These are phyloP conservation scores for Thelephora ganbajun DNA, from an alignment of 768 basidiomycete species.

Conservation along the genomic window DNA sequence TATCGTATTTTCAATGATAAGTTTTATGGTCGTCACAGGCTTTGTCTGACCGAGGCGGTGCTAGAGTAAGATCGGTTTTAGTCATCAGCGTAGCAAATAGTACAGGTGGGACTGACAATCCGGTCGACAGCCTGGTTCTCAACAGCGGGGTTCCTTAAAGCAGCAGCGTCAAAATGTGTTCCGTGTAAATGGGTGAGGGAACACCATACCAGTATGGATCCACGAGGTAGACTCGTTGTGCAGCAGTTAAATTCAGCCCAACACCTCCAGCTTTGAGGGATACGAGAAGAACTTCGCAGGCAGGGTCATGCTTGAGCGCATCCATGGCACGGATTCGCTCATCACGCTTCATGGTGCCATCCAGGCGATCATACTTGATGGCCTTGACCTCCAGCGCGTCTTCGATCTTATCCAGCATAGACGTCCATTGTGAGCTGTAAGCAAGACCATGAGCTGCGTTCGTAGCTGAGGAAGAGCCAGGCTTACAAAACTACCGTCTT, in stretches of 20 bases:
- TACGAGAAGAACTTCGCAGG: conserved; percentile 87
- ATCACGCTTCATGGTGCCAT: conserved; percentile 97
- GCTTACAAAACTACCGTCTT: conserved; percentile 96
- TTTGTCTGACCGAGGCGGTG: conserved; percentile 93
- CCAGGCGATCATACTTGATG: conserved; percentile 84
- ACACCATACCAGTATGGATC: conserved; percentile 80
- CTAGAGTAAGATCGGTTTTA: conserved; percentile 23
- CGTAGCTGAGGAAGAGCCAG: conserved; percentile 1
- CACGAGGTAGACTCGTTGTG: conserved; percentile 89
- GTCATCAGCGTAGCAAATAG: background rate
- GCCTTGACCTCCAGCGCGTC: conserved; percentile 72
- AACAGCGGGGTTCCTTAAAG: conserved; percentile 83
- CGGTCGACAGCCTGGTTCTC: conserved; percentile 98
- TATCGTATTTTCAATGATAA: conserved; percentile 90
- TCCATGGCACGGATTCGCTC: conserved; percentile 90
- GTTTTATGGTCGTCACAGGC: conserved; percentile 82
- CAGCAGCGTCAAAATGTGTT: background rate
- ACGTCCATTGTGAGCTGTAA: conserved; percentile 82
- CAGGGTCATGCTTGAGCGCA: conserved; percentile 76
- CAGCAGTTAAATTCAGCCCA: conserved; percentile 89
- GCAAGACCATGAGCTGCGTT: background rate
- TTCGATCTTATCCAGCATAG: conserved; percentile 88
- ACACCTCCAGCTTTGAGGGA: conserved; percentile 96
- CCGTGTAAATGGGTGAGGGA: conserved; percentile 1
- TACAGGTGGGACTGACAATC: conserved; percentile 45